Evolutionary conservation across 1,284 basidiomycete genomes (phyloP).

Genomic region (Blastosporella zonata): DNA sequence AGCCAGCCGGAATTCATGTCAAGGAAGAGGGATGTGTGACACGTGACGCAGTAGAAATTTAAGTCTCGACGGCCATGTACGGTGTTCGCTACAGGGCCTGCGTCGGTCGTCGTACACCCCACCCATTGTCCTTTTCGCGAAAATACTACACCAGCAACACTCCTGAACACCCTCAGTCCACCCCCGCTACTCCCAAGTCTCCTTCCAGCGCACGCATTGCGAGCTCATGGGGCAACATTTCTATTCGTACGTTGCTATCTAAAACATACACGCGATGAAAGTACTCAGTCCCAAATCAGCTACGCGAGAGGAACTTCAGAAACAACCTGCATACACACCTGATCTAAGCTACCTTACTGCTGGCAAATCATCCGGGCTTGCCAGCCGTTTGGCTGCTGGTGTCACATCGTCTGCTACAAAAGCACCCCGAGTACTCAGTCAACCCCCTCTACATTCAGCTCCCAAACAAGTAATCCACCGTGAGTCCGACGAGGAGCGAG

Average conservation of each 20-base stretch:
- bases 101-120: conserved; percentile 6
- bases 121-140: conserved; percentile 14
- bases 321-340: conserved; percentile 16
- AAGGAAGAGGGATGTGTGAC: neutral
- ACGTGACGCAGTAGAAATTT: conserved; percentile 10
- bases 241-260: conserved; percentile 30
- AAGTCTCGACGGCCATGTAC: conserved; percentile 8
- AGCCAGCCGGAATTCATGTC: conserved; percentile 41
- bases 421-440: neutral
- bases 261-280: neutral
- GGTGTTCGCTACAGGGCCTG: conserved; percentile 8
- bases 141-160: conserved; percentile 10
- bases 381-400: conserved; percentile 16
- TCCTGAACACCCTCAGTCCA: neutral
- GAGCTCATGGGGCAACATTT: conserved; percentile 31
- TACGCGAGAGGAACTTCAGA: conserved; percentile 20
- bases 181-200: conserved; percentile 13
- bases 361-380: conserved; percentile 11
- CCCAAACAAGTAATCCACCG: neutral
- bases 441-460: neutral
- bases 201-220: conserved; percentile 21
- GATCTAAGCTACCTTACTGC: conserved; percentile 20
- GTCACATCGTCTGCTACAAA: neutral
- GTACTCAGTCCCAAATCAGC: conserved; percentile 12
- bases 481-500: conserved; percentile 3